Evolutionary conservation across 2,329 filamentous ascomycete genomes (phyloP).

Genomic region (Arthroderma sp.): DNA sequence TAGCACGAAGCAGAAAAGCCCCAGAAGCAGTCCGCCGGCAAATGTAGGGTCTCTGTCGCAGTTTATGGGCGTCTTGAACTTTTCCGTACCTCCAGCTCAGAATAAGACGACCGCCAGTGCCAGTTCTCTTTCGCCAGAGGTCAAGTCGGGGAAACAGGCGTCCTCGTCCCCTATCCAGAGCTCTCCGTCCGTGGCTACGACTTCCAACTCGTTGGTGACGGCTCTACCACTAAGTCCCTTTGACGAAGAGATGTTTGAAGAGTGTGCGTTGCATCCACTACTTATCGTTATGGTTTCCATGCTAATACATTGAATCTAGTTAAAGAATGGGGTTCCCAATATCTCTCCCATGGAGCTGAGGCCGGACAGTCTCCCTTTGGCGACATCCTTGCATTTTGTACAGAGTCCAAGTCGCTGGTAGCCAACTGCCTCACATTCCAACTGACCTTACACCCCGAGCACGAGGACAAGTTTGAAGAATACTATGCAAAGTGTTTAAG

Average conservation of each 20-base stretch:
- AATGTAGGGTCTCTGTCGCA: background rate
- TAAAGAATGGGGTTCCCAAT: slow-evolving; percentile 11
- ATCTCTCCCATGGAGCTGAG: slow-evolving; percentile 9
- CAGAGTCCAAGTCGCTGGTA: slow-evolving; percentile 10
- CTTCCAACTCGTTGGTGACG: background rate
- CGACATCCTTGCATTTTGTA: slow-evolving; percentile 8
- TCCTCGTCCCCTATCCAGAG: background rate
- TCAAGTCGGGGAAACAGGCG: background rate
- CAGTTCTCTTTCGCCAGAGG: background rate
- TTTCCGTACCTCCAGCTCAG: background rate
- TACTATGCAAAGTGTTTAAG: slow-evolving; percentile 10
- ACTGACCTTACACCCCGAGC: slow-evolving; percentile 9
- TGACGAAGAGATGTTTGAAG: slow-evolving; percentile 11
- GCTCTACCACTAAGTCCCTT: slow-evolving; percentile 6
- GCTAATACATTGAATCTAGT: background rate
- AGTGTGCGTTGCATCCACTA: slow-evolving; percentile 7
- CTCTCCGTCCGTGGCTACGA: background rate
- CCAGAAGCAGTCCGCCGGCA: background rate
- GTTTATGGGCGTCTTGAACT: slow-evolving; percentile 4
- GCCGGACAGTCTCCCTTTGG: slow-evolving; percentile 8
- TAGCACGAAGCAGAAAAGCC: background rate
- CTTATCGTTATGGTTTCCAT: background rate
- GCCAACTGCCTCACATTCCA: slow-evolving; percentile 13
- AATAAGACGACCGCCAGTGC: background rate
- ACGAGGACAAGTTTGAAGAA: slow-evolving; percentile 8